Evolutionary conservation across 1,284 basidiomycete genomes (phyloP), one percentile per base, ranked within the genome.

Genomic region (Testicularia cyperi): DNA sequence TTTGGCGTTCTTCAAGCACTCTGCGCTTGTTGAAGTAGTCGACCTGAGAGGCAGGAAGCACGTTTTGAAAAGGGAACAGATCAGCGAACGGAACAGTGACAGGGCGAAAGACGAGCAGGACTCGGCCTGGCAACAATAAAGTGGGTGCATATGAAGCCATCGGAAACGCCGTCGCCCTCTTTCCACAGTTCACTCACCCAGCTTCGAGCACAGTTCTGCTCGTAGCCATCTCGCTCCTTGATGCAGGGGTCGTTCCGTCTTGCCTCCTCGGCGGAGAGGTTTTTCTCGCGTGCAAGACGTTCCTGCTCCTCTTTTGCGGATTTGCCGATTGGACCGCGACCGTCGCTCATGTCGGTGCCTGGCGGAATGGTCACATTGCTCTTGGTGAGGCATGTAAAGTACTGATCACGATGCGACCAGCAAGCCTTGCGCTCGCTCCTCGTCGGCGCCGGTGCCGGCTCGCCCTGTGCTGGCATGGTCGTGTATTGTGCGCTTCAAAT

Each of bases 11-110:
- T 29, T 74, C 72, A 16, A 74, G 40, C 2, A 75, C 66, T 34
- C 72, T 54, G 25, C 74, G 46, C 52, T 75, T 75, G 48, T 74
- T 73, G 44, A 75, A 75, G 57, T 75, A 75, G 26, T 74, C 72
- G 19, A 74, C 58, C 72, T 72, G 47, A 5, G 18, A 22, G 19
- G 8, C 8, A 26, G 8, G 25, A 8, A 26, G 25, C 14, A 14
- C n/a, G n/a, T n/a, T n/a, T n/a, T n/a, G n/a, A n/a, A n/a, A n/a
- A n/a, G n/a, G n/a, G n/a, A n/a, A n/a, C n/a, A n/a, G n/a, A n/a
- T n/a, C n/a, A n/a, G n/a, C n/a, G n/a, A n/a, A n/a, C n/a, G n/a
- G n/a, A n/a, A n/a, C n/a, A n/a, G n/a, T n/a, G n/a, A n/a, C n/a
- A n/a, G n/a, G n/a, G n/a, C n/a, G n/a, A n/a, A n/a, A n/a, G n/a